phyloP scores from a whole-genome alignment of 2,329 filamentous ascomycete species.

The Sporothrix protearum region DNA sequence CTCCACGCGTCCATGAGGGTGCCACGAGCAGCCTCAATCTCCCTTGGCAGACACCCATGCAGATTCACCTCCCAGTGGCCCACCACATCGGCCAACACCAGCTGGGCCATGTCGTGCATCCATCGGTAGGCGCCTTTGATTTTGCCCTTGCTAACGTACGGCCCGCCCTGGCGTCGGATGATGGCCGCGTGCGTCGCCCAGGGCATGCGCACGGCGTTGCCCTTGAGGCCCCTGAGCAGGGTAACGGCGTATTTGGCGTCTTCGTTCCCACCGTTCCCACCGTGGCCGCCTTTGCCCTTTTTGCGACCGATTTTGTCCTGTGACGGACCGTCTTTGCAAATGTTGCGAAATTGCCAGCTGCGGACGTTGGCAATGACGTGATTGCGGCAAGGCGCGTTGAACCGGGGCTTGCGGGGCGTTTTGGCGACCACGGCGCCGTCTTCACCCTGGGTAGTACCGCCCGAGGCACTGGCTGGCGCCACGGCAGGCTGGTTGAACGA shows the following conservation, averaged over 20 bases:
- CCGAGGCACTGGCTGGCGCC: background rate
- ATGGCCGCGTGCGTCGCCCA: slow-evolving; percentile 23
- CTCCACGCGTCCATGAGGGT: background rate
- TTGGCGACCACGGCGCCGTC: background rate
- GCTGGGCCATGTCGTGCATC: slow-evolving; percentile 17
- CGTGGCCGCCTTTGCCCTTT: background rate
- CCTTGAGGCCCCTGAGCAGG: background rate
- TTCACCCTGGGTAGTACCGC: background rate
- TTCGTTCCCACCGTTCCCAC: background rate
- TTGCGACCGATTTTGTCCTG: background rate
- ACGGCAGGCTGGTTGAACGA: background rate
- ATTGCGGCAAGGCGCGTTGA: background rate
- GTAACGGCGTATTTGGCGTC: background rate
- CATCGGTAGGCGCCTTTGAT: slow-evolving; percentile 11
- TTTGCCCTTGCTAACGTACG: slow-evolving; percentile 16
- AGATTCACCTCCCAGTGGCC: slow-evolving; percentile 19
- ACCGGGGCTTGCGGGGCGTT: background rate
- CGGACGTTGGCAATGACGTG: background rate
- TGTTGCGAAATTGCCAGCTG: background rate
- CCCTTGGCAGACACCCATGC: background rate
- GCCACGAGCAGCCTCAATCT: background rate
- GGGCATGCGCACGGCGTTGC: background rate
- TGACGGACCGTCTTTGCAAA: background rate
- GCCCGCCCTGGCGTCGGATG: slow-evolving; percentile 8
- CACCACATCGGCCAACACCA: slow-evolving; percentile 10